Evolutionary conservation across 2,329 filamentous ascomycete species (phyloP), one percentile per base, ranked within the genome.

Genomic region (Phoma sp.): DNA sequence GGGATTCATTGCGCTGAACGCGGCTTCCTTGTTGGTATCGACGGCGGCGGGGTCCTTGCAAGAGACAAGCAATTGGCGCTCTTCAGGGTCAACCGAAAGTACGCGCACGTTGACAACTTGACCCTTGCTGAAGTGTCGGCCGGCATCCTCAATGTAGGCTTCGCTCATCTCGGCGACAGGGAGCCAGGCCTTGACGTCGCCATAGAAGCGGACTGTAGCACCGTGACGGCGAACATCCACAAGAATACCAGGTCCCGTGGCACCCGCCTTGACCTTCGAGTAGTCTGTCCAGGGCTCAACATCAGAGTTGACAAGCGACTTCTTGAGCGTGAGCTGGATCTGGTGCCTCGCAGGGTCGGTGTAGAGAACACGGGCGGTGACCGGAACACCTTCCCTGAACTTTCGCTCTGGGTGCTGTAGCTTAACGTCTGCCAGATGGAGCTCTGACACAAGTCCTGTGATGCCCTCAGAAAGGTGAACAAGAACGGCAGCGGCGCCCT

Each of bases 121-220:
- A 0, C 95, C 96, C 36, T 87, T 78, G 29, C 89, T 87, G 79
- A 99, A 99, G 76, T 98, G 93, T 68, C 96, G 87, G 38, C 85
- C 86, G 4, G 95, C 92, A 68, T 97, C 90, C 62, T 89, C 85
- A 67, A 99, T 97, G 70, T 89, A 97, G 10, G 93, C 92, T 73
- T 99, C 95, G 72, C 95, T 98, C 95, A 99, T 99, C 76, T 99
- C 93, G 1, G 91, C 91, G 0, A 96, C 88, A 2, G 95, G 95
- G 48, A 99, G 82, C 78, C 96, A 99, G 7, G 90, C 96, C 61
- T 87, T 86, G 17, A 99, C 81, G 7, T 82, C 78, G 15, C 92
- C 92, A 68, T 96, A 99, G 76, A 98, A 99, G 71, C 96, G 92
- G 47, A 99, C 89, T 15, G 93, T 86, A 10, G 95, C 95, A 54